Base-by-base conservation (phyloP, 2,329 filamentous ascomycete genomes). In the Hymenoscyphus albidus region DNA sequence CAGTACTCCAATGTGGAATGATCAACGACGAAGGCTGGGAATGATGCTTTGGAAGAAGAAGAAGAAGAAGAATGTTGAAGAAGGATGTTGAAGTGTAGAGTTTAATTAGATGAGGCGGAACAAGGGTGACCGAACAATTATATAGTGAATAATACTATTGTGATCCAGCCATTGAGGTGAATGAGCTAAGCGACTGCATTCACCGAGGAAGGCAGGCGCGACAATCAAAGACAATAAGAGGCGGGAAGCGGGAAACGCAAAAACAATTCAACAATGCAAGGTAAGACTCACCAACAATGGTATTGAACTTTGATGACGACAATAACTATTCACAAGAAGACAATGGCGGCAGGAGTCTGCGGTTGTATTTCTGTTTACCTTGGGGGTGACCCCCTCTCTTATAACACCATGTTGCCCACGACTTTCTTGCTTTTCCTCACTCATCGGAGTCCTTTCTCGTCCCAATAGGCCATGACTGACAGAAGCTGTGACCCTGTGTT, bases 261-360 rank as follows among this genome's bases (percentile, higher is more conserved):
- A 18, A 51, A 62, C 22, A 22, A 32, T 13, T 40, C 40, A 44
- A 54, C 55, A 58, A 59, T 48, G 16, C 16, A 42, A 27, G 40
- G 38, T 2, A 14, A 38, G 42, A 71, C 68, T 69, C 62, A 69
- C 69, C 66, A 58, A 58, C 60, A 65, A 59, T 55, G 48, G 60
- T 31, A 40, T 38, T 44, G 61, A 61, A 40, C 42, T 61, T 62
- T 60, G 55, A 54, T 40, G 62, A 63, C 63, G 27, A 44, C 56
- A 60, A 39, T 32, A 58, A 42, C 54, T 55, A 64, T 39, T 56
- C 56, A 56, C 68, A 66, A 61, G 62, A 68, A 60, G 61, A 68
- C 60, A 65, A 67, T 44, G 64, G 63, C 64, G 62, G 44, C 61
- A 57, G 62, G 64, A 65, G 44, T 67, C 51, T 67, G 62, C 44